phyloP scores from a whole-genome alignment of 257 asterid species.

The Solanum ossicruentum region DNA sequence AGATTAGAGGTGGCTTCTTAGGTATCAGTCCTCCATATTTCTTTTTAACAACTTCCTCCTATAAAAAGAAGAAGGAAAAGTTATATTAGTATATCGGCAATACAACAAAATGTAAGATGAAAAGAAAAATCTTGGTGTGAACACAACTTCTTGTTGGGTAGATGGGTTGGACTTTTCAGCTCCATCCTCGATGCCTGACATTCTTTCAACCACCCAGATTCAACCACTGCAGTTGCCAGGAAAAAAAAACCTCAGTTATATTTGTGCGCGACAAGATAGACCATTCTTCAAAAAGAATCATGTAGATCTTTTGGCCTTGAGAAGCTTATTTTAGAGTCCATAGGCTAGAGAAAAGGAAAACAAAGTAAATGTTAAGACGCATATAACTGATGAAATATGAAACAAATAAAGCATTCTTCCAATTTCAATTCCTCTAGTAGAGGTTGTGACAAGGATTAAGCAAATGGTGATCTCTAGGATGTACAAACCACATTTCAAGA shows the following conservation, averaged over 20 bases:
- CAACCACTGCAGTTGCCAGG: constrained; percentile 12
- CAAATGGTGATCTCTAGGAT: not conserved
- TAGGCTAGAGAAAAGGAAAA: not conserved
- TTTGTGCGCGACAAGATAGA: constrained; percentile 21
- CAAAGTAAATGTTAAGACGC: not conserved
- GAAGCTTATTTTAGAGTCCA: not conserved
- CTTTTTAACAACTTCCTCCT: constrained; percentile 79
- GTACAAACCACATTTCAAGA: not conserved
- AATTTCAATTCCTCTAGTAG: not conserved
- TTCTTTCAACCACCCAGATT: constrained; percentile 21
- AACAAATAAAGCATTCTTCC: not conserved
- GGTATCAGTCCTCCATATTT: constrained; percentile 94
- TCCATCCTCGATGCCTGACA: constrained; percentile 71
- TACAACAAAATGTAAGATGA: not conserved
- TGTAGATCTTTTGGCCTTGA: not conserved
- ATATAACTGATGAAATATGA: not conserved
- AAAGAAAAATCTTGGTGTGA: constrained; percentile 1
- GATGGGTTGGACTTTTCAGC: constrained; percentile 56
- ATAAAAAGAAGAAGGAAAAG: not conserved
- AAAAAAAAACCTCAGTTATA: constrained; percentile 16
- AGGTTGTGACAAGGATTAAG: not conserved
- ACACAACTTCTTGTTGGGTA: constrained; percentile 57
- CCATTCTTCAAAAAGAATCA: not conserved
- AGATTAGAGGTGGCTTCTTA: constrained; percentile 88
- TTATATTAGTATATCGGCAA: not conserved